Evolutionary conservation across 2,329 filamentous ascomycete species (phyloP), one percentile per base, ranked within the genome.

Genomic region (Alternaria conjuncta): DNA sequence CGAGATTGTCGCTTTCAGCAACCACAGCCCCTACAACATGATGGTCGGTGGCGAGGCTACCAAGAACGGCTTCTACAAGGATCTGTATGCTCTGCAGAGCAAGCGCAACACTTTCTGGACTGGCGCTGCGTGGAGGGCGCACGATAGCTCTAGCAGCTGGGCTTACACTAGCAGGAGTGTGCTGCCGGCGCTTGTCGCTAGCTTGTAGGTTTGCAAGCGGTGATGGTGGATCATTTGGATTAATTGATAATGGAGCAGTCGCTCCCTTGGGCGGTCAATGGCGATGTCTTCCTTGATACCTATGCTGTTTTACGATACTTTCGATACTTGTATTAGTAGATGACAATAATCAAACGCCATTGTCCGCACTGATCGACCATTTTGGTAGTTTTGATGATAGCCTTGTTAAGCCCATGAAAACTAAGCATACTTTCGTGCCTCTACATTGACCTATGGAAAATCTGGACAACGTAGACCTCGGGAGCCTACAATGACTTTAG

Each of bases 91-190:
- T 50, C 44, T 75, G 21, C 73, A 75, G 55, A 67, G 66, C 9
- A 54, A 63, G 59, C 41, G 66, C 54, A 68, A 68, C 30, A 75
- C 73, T 21, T 75, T 54, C 18, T 75, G 66, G 60, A 71, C 63
- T 7, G 69, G 73, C 12, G 69, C 68, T 6, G 61, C 65, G 5
- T 74, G 63, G 55, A 58, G 63, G 53, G 63, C 63, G 45, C 67
- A 75, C 10, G 71, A 71, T 26, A 66, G 66, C 18, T 57, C 63
- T 21, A 23, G 36, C 10, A 61, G 63, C 44, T 74, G 73, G 73
- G 45, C 43, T 51, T 74, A 66, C 41, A 73, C 68, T 73, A 69
- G 81, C 79, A 68, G 83, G 70, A 41, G 69, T 61, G 10, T 81
- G 71, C 63, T 83, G 78, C 63, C 81, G 64, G 47, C 74, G 53